Conservation (phyloP, 2,329 filamentous ascomycete species). For the Akanthomyces dipterigenus region DNA sequence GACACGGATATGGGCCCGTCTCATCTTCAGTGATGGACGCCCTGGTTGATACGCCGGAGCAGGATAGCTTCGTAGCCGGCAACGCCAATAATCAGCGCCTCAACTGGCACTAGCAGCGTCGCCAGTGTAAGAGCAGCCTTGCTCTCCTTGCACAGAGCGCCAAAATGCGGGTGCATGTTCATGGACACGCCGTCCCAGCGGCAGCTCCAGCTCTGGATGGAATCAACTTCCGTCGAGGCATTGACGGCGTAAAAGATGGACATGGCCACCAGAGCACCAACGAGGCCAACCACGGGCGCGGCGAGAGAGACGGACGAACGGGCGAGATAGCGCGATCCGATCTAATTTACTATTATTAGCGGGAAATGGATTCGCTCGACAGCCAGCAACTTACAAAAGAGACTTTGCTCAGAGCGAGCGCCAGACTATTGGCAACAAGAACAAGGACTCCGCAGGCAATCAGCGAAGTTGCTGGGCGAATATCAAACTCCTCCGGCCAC, state of each 20-base stretch:
- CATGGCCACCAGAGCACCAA: slow-evolving; percentile 43
- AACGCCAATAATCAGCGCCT: slow-evolving; percentile 41
- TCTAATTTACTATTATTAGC: slow-evolving; percentile 13
- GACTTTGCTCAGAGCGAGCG: slow-evolving; percentile 43
- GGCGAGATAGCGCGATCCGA: slow-evolving; percentile 12
- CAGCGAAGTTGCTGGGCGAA: slow-evolving; percentile 49
- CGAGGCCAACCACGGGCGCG: slow-evolving; percentile 24
- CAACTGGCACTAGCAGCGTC: slow-evolving; percentile 50
- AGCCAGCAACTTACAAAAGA: slow-evolving; percentile 36
- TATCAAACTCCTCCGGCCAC: slow-evolving; percentile 52
- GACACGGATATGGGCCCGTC: background rate
- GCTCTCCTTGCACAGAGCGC: slow-evolving; percentile 49
- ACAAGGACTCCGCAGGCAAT: slow-evolving; percentile 46
- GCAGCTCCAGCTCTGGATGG: slow-evolving; percentile 56
- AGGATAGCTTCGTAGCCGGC: slow-evolving; percentile 39
- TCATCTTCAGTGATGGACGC: background rate
- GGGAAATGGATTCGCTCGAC: background rate
- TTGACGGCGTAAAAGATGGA: slow-evolving; percentile 53
- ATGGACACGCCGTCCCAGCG: slow-evolving; percentile 51
- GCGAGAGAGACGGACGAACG: slow-evolving; percentile 19
- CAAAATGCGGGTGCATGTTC: slow-evolving; percentile 46
- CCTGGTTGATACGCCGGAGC: slow-evolving; percentile 26
- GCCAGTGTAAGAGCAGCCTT: slow-evolving; percentile 47
- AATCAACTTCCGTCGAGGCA: slow-evolving; percentile 43
- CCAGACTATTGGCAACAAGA: slow-evolving; percentile 39